Evolutionary conservation across 2,329 filamentous ascomycete species (phyloP).

Genomic region (Thyridium curvatum): DNA sequence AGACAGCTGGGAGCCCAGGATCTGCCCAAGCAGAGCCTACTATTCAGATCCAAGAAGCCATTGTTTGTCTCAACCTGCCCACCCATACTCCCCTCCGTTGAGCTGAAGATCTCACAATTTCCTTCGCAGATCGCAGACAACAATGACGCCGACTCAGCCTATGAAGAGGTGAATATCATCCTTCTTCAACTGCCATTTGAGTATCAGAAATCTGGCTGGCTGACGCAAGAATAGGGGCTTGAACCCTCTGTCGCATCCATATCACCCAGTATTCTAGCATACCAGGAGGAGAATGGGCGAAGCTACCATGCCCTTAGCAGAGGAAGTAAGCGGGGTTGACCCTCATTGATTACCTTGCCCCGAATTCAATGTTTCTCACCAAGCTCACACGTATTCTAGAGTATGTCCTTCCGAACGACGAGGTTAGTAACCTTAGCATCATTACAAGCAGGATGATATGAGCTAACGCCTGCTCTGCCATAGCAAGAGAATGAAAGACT

Average conservation of each 20-base stretch:
- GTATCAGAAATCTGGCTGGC: not conserved
- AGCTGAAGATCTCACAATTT: no score
- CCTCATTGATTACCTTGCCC: not conserved
- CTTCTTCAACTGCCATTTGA: not conserved
- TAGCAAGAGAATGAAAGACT: not conserved
- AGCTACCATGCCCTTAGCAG: conserved; percentile 12
- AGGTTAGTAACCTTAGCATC: not conserved
- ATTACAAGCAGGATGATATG: not conserved
- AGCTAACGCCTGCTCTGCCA: no score
- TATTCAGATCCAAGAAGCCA: no score
- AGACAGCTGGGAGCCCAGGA: no score
- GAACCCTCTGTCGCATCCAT: no score
- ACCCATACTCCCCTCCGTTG: no score
- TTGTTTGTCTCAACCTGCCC: no score
- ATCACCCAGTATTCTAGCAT: conserved; percentile 8
- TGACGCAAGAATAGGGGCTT: no score
- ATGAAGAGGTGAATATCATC: not conserved
- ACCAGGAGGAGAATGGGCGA: conserved; percentile 11
- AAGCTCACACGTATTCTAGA: not conserved
- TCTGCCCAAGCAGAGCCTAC: no score
- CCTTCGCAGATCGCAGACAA: not conserved
- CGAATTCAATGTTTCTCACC: not conserved
- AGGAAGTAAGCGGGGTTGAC: conserved; percentile 12
- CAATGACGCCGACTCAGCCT: not conserved
- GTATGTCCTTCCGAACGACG: conserved; percentile 7